Evolutionary conservation across 75 land plant genomes (phyloP), one percentile per base, ranked within the genome.

Genomic region (Azolla pinnata): DNA sequence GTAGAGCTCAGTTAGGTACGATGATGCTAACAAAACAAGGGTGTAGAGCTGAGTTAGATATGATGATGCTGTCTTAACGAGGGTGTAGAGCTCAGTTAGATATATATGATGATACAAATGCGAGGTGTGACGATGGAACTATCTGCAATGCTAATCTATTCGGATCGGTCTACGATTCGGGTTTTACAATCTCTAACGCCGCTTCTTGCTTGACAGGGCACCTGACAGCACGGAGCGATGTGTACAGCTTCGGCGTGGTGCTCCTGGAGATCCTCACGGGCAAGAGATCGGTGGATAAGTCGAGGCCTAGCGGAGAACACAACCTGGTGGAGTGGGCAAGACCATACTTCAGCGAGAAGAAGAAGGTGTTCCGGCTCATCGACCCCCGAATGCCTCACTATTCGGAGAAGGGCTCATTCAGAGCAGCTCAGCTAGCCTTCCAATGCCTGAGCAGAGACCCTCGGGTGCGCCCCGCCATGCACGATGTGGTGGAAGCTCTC

Each of bases 231-330:
- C 62, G 63, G 34, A 69, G 72, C 33, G 72, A 69, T 47, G 72
- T 69, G 12, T 69, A 42, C 57, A 63, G 59, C 44, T 69, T 69
- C 47, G 72, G 72, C 27, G 52, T 69, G 5, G 67, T 69, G 28
- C 40, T 69, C 2, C 67, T 69, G 19, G 72, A 69, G 56, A 42
- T 70, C 5, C 47, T 70, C 12, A 70, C 73, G 2, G 73, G 73
- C 20, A 27, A 63, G 16, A 56, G 55, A n/a, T 67, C 69, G 24
- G n/a, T 63, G 51, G 72, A 69, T 35, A 29, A 27, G 9, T 54
- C 38, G 20, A 44, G 67, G 18, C 72, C 72, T 1, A 25, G 34
- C 5, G 14, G 29, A 21, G 72, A 69, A 27, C 66, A 48, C 20
- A 19, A 57, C 17, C 59, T 69, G 18, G 20, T 44, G 0, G 72